Conservation (phyloP, 106 monocot species). For the Posidonia australis region DNA sequence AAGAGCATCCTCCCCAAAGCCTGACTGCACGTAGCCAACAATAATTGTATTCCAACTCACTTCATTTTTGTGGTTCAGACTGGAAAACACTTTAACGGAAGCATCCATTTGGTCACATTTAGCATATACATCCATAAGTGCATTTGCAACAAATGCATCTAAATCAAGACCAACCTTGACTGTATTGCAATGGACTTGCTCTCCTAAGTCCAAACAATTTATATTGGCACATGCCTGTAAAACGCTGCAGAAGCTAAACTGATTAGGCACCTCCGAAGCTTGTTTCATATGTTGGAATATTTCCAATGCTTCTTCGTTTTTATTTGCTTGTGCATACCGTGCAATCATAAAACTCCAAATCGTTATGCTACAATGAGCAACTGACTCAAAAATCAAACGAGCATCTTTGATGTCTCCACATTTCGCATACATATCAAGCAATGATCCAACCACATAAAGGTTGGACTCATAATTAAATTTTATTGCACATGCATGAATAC, state of each 20-base stretch:
- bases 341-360: constrained; percentile 86
- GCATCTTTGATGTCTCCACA: constrained; percentile 66
- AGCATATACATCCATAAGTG: constrained; percentile 74
- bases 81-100: constrained; percentile 35
- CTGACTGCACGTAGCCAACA: constrained; percentile 55
- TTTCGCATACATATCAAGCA: constrained; percentile 84
- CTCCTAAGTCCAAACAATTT: constrained; percentile 25
- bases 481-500: constrained; percentile 43
- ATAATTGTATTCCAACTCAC: constrained; percentile 82
- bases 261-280: constrained; percentile 45
- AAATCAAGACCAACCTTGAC: constrained; percentile 46
- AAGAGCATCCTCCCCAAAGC: constrained; percentile 53
- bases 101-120: constrained; percentile 53
- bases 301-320: constrained; percentile 47
- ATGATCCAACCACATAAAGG: constrained; percentile 44
- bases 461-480: constrained; percentile 41
- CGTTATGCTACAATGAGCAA: constrained; percentile 39
- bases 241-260: constrained; percentile 69
- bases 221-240: constrained; percentile 69
- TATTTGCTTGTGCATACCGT: constrained; percentile 48
- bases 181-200: constrained; percentile 52
- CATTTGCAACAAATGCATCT: constrained; percentile 65
- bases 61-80: constrained; percentile 42
- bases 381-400: constrained; percentile 35
- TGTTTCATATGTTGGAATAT: constrained; percentile 45